Evolutionary conservation across 345 rosid genomes (phyloP).

Genomic region (Pugionium cornutum): DNA sequence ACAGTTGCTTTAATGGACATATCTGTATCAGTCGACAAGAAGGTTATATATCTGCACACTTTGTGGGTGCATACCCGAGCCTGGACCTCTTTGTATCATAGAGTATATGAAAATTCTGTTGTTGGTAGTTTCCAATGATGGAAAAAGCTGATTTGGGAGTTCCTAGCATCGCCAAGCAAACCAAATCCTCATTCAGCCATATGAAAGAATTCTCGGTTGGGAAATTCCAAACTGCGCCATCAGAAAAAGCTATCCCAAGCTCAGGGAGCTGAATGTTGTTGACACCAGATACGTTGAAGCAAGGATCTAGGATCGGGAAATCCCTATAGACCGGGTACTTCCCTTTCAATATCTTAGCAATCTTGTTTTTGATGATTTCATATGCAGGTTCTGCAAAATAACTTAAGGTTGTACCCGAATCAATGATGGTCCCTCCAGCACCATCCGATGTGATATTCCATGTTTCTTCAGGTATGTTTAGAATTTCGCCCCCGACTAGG

Average conservation of each 20-base stretch:
- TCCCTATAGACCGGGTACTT: constrained; percentile 55
- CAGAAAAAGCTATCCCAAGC: constrained; percentile 63
- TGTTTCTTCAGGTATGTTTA: constrained; percentile 65
- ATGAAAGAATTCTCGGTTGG: constrained; percentile 84
- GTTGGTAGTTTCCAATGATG: constrained; percentile 88
- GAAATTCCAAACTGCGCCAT: constrained; percentile 88
- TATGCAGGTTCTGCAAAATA: constrained; percentile 73
- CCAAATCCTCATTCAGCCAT: constrained; percentile 55
- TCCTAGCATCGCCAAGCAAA: constrained; percentile 83
- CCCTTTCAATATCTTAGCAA: constrained; percentile 56
- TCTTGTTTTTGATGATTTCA: constrained; percentile 58
- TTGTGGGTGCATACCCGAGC: constrained; percentile 76
- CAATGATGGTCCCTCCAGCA: constrained; percentile 79
- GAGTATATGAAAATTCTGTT: constrained; percentile 76
- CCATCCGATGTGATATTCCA: constrained; percentile 71
- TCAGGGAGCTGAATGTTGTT: constrained; percentile 64
- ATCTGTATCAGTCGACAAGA: constrained; percentile 9
- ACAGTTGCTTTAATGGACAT: constrained; percentile 37
- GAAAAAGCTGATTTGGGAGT: constrained; percentile 77
- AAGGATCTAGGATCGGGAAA: constrained; percentile 66
- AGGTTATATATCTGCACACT: constrained; percentile 62
- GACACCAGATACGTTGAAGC: constrained; percentile 81
- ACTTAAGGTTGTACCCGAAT: constrained; percentile 77
- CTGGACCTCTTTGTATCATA: constrained; percentile 76
- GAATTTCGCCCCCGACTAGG: constrained; percentile 59